Percentiles rank a stretch among this genome's conserved stretches.
phyloP scores from a whole-genome alignment of 2,329 filamentous ascomycete genomes.

The Penicillium capsulatum region DNA sequence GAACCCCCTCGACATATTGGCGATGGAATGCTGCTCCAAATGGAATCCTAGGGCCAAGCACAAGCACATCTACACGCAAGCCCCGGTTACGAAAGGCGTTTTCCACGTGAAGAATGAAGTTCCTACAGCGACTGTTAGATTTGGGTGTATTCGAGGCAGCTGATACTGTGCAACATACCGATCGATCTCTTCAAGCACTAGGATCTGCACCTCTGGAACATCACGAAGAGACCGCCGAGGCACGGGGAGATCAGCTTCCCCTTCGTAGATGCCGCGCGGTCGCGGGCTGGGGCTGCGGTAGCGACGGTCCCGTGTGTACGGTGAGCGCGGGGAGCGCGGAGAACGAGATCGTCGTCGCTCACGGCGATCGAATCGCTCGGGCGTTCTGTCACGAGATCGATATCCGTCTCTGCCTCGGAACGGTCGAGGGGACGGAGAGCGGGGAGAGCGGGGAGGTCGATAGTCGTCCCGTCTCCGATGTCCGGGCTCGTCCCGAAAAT shows the following conservation, averaged over 20 bases:
- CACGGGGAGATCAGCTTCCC: slow-evolving; percentile 63
- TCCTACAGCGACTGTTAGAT: slow-evolving; percentile 42
- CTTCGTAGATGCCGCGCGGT: slow-evolving; percentile 51
- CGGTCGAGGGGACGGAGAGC: slow-evolving; percentile 58
- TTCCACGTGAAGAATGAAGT: slow-evolving; percentile 81
- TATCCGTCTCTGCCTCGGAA: slow-evolving; percentile 64
- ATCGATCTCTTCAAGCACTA: slow-evolving; percentile 73
- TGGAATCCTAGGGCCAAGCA: slow-evolving; percentile 70
- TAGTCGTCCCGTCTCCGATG: slow-evolving; percentile 59
- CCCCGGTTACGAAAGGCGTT: slow-evolving; percentile 66
- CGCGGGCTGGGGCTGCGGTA: slow-evolving; percentile 67
- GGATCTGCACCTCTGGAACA: slow-evolving; percentile 84
- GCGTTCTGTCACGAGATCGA: slow-evolving; percentile 41
- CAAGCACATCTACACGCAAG: slow-evolving; percentile 73
- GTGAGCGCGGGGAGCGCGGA: slow-evolving; percentile 35
- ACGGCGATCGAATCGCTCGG: slow-evolving; percentile 51
- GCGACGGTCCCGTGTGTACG: slow-evolving; percentile 59
- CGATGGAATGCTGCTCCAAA: slow-evolving; percentile 75
- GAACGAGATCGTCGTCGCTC: slow-evolving; percentile 66
- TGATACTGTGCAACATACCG: slow-evolving; percentile 35
- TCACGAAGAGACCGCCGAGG: slow-evolving; percentile 68
- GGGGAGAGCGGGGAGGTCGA: slow-evolving; percentile 50
- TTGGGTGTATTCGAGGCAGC: too few species aligned
- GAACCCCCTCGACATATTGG: slow-evolving; percentile 83
- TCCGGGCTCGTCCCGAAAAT: slow-evolving; percentile 48